Conservation (phyloP, 345 rosid genomes). For the Eucalyptus victrix region DNA sequence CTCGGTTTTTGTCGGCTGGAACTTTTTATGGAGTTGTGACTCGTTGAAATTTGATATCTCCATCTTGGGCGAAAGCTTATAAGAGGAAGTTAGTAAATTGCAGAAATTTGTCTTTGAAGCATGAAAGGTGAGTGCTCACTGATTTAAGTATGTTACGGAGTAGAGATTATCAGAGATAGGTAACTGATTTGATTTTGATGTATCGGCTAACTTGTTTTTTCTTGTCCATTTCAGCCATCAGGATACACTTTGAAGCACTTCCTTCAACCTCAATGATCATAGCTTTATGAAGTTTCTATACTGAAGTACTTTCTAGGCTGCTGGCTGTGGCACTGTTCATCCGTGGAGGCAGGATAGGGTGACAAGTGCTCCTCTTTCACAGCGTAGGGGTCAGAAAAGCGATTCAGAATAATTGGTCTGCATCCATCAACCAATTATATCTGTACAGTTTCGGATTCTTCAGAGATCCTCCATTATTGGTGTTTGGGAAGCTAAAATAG, state of each 20-base stretch:
- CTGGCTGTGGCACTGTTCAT: background rate
- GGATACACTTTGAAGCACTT: background rate
- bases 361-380: background rate
- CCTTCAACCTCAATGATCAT: background rate
- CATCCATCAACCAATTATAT: constrained; percentile 23
- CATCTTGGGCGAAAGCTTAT: background rate
- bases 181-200: background rate
- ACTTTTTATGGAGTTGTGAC: background rate
- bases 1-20: background rate
- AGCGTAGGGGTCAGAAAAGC: constrained; percentile 21
- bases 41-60: background rate
- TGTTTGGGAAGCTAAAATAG: constrained; percentile 33
- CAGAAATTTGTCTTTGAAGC: background rate
- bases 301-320: background rate
- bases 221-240: background rate
- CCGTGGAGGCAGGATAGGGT: background rate
- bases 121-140: background rate
- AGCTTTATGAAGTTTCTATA: background rate
- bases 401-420: constrained; percentile 12
- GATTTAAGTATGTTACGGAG: background rate
- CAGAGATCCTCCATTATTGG: constrained; percentile 7
- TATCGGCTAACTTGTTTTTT: background rate
- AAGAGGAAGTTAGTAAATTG: background rate
- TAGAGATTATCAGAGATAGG: background rate
- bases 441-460: constrained; percentile 20